A percentile compares a stretch with the other conserved stretches of the same genome.
Conservation (phyloP, 2,329 filamentous ascomycete genomes). For the Boeremia lycopersici region DNA sequence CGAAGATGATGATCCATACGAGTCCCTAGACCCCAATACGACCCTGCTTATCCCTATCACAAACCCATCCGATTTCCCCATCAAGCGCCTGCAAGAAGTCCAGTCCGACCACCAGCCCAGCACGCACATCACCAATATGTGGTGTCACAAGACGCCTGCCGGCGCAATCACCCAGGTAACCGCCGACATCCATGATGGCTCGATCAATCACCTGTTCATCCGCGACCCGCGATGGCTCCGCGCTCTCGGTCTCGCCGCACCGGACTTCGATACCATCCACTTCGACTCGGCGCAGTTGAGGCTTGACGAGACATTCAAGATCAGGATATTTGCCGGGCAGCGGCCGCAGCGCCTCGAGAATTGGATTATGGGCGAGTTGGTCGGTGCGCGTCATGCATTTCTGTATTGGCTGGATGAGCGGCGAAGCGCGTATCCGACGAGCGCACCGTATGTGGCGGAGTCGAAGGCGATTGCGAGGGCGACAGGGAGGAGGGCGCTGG, state of each 20-base stretch:
- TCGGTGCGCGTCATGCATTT: slow-evolving; percentile 22
- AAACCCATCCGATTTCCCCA: slow-evolving; percentile 20
- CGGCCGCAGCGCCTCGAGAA: not conserved
- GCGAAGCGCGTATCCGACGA: slow-evolving; percentile 8
- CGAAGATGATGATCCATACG: not conserved
- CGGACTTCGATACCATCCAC: slow-evolving; percentile 1
- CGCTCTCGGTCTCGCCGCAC: slow-evolving; percentile 16
- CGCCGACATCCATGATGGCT: slow-evolving; percentile 20
- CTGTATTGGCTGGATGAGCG: slow-evolving; percentile 25
- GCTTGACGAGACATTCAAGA: slow-evolving; percentile 19
- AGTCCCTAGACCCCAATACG: not conserved
- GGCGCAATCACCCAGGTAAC: slow-evolving; percentile 16
- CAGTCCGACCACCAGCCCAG: slow-evolving; percentile 20
- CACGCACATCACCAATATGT: slow-evolving; percentile 15
- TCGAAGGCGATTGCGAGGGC: slow-evolving; percentile 11
- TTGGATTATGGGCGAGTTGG: slow-evolving; percentile 22
- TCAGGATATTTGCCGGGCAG: slow-evolving; percentile 10
- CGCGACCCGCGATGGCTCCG: slow-evolving; percentile 15
- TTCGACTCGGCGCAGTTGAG: not conserved
- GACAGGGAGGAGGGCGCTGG: slow-evolving; percentile 7
- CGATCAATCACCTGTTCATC: slow-evolving; percentile 24
- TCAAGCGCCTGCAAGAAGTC: slow-evolving; percentile 18
- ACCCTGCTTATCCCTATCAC: slow-evolving; percentile 10
- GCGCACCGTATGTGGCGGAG: slow-evolving; percentile 13
- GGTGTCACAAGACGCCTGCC: slow-evolving; percentile 3